Percentiles rank a stretch among this genome's conserved stretches.
Evolutionary conservation across 2,329 filamentous ascomycete genomes (phyloP).

Genomic region (Cercospora brassicicola): DNA sequence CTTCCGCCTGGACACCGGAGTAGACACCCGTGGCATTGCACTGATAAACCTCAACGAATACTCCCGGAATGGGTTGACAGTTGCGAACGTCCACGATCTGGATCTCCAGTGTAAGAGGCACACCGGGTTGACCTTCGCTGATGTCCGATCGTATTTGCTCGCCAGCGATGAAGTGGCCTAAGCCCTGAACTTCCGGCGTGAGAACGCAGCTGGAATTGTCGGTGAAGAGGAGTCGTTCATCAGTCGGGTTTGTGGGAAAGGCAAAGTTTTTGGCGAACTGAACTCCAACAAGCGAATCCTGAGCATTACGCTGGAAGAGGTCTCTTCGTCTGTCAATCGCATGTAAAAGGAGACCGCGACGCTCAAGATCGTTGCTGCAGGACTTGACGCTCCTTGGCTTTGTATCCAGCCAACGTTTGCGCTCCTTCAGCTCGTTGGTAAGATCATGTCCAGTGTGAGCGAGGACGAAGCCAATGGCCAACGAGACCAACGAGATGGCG

Average conservation of each 20-base stretch:
- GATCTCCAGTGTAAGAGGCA: conserved; percentile 45
- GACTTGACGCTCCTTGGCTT: background rate
- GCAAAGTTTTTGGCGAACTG: conserved; percentile 2
- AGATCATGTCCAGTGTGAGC: background rate
- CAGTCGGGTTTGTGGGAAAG: background rate
- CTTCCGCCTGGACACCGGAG: conserved; percentile 37
- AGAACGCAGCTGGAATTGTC: conserved; percentile 13
- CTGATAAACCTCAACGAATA: conserved; percentile 47
- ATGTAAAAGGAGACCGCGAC: background rate
- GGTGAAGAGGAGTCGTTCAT: conserved; percentile 6
- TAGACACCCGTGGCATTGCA: conserved; percentile 51
- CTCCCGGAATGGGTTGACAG: conserved; percentile 44
- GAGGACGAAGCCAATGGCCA: background rate
- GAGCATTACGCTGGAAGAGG: background rate
- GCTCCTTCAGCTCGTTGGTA: background rate
- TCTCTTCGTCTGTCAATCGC: background rate
- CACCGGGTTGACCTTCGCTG: conserved; percentile 44
- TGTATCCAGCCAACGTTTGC: background rate
- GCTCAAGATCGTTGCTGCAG: background rate
- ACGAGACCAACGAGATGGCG: background rate
- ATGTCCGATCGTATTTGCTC: conserved; percentile 44
- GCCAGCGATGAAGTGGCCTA: conserved; percentile 37
- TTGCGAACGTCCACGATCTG: conserved; percentile 48
- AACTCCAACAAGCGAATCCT: background rate
- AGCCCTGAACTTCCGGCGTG: conserved; percentile 14